A percentile compares a stretch with the other conserved stretches of the same genome.
These are phyloP conservation scores for Helotiales sp. DNA, from an alignment of 2,329 filamentous ascomycete species.

Conservation along the genomic window DNA sequence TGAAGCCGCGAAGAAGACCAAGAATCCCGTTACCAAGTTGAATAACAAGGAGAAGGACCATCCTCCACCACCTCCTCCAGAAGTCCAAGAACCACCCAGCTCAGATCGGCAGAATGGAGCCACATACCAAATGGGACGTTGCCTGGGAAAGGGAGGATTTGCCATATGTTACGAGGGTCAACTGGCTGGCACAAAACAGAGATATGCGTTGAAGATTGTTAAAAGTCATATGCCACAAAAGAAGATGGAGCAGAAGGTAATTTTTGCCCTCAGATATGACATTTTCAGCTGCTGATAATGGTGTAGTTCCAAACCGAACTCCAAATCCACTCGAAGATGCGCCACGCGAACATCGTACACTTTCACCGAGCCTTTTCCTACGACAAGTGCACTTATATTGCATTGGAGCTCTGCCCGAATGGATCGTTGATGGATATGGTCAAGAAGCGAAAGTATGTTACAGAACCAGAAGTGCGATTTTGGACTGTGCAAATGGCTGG, in stretches of 20 bases:
- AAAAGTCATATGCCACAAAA: conserved; percentile 77
- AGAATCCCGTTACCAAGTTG: conserved; percentile 49
- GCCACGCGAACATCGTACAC: conserved; percentile 91
- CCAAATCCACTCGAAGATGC: conserved; percentile 98
- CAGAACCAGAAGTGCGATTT: conserved; percentile 89
- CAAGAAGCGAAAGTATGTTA: conserved; percentile 85
- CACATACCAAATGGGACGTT: conserved; percentile 70
- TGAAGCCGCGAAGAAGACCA: conserved; percentile 47
- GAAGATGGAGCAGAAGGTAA: conserved; percentile 79
- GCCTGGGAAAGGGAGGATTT: conserved; percentile 80
- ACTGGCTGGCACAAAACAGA: conserved; percentile 63
- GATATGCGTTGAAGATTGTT: conserved; percentile 79
- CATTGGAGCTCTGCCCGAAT: conserved; percentile 91
- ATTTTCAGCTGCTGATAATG: conserved; percentile 8
- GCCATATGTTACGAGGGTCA: conserved; percentile 78
- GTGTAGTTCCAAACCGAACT: conserved; percentile 76
- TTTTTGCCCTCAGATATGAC: conserved; percentile 6
- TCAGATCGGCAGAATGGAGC: conserved; percentile 68
- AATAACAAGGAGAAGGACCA: conserved; percentile 58
- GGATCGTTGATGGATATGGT: conserved; percentile 98
- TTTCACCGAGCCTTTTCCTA: conserved; percentile 95
- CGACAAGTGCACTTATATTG: conserved; percentile 85
- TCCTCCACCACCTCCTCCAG: conserved; percentile 61
- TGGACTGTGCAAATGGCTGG: conserved; percentile 95
- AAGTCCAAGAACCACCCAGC: conserved; percentile 64